Conservation (phyloP, 306 rosid species). For the Acacia crassicarpa region DNA sequence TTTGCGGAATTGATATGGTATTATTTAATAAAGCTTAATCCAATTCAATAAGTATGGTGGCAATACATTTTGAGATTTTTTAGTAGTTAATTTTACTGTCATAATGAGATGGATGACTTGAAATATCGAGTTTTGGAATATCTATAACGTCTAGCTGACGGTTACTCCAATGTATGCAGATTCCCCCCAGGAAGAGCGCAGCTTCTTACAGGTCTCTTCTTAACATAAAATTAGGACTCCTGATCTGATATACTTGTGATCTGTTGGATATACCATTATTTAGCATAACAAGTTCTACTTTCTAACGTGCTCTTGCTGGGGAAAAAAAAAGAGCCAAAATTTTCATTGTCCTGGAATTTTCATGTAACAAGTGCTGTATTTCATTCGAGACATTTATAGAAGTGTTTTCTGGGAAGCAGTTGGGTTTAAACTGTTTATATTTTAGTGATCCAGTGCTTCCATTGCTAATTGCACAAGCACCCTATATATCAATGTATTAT, state of each 20-base stretch:
- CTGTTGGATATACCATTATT: slow-evolving; percentile 13
- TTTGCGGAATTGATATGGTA: neutral
- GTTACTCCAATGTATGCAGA: slow-evolving; percentile 58
- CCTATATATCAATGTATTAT: slow-evolving; percentile 12
- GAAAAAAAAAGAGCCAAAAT: neutral
- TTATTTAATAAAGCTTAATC: neutral
- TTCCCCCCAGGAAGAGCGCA: slow-evolving; percentile 93
- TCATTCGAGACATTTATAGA: slow-evolving; percentile 11
- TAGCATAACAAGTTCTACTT: slow-evolving; percentile 21
- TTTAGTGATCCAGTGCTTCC: neutral
- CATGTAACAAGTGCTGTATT: slow-evolving; percentile 3
- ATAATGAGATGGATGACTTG: slow-evolving; percentile 9
- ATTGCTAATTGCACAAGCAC: slow-evolving; percentile 16
- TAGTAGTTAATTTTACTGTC: neutral
- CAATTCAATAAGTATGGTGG: slow-evolving; percentile 13
- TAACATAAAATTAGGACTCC: slow-evolving; percentile 24
- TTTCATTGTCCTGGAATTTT: slow-evolving; percentile 1
- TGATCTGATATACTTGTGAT: slow-evolving; percentile 32
- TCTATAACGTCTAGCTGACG: slow-evolving; percentile 23
- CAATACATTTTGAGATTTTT: slow-evolving; percentile 8
- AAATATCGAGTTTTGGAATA: slow-evolving; percentile 7
- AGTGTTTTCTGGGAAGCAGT: slow-evolving; percentile 20
- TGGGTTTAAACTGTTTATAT: slow-evolving; percentile 1
- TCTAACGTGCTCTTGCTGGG: slow-evolving; percentile 5
- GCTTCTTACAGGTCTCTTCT: slow-evolving; percentile 91